Base-by-base conservation (phyloP, 495 filamentous ascomycete genomes). In the Tuber borchii region DNA sequence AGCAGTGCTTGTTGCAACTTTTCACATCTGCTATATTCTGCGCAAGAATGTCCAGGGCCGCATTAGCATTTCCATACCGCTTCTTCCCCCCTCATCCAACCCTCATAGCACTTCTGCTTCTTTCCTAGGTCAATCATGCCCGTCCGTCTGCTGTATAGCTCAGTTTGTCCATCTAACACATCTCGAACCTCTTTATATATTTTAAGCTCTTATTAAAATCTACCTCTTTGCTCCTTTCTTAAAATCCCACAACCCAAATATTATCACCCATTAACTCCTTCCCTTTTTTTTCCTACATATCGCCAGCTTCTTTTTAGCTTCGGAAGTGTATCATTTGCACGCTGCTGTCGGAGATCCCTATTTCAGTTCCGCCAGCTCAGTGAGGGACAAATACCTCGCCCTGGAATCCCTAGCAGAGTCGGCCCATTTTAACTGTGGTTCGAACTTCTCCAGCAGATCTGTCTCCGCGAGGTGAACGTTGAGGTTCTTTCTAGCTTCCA, bases 1-100 rank as follows among this genome's bases (percentile, higher is more conserved):
- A n/a, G n/a, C n/a, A n/a, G n/a, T n/a, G n/a, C n/a, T n/a, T n/a
- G n/a, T n/a, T n/a, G n/a, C n/a, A n/a, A n/a, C n/a, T n/a, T n/a
- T n/a, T n/a, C n/a, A n/a, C n/a, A n/a, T n/a, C n/a, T n/a, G n/a
- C n/a, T n/a, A n/a, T n/a, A n/a, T n/a, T n/a, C n/a, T n/a, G n/a
- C n/a, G n/a, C n/a, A n/a, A n/a, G n/a, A n/a, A n/a, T n/a, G n/a
- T n/a, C n/a, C n/a, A n/a, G n/a, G n/a, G n/a, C n/a, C n/a, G n/a
- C n/a, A n/a, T n/a, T n/a, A n/a, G n/a, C 86, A 17, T 99, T 99
- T 51, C 96, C 96, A 79, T 98, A 99, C 0, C 98, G 85, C 85
- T 98, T 98, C 85, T 99, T 99, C 43, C 95, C 95, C 79, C 65
- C 95, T 87, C 95, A 99, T 99, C 95, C 95, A 99, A 83, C 98